Base-by-base conservation (phyloP, 1,284 basidiomycete species). In the Mycosarcoma maydis region DNA sequence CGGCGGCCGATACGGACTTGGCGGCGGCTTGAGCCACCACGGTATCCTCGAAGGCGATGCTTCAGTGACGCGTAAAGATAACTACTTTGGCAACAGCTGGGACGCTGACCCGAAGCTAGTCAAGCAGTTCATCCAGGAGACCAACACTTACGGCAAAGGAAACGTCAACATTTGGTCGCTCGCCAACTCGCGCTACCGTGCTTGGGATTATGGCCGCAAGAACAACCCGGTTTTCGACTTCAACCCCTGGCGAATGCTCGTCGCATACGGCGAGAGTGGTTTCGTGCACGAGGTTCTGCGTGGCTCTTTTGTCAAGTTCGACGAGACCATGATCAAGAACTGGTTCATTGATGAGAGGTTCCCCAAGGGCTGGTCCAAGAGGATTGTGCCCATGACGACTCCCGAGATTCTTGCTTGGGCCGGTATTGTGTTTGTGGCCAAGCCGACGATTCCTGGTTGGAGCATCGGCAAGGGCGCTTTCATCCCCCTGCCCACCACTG, bases 41-140 rank as follows among this genome's bases (percentile, higher is more conserved):
- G 55, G 55, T 6, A 55, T 59, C 27, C 34, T 58, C 27, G 64
- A 68, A 30, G 64, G 64, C 10, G 69, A 72, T 22, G 56, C 48
- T 3, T 67, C 62, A 3, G 51, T 72, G 0, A 72, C 69, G 0
- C 69, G 69, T 1, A 32, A 59, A 14, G 66, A 69, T 23, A 37
- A 62, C 46, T 69, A 65, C 55, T 61, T 40, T 22, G 65, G 65
- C 23, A 64, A 68, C 37, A 57, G 48, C 49, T 68, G 60, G 60
- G 49, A 56, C 13, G 60, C 49, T 2, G 44, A 53, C 14, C 57
- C 57, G 32, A 4, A 47, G 6, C 43, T 55, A 0, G 64, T 67
- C 9, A 33, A 19, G 3, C 30, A 47, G 30, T 68, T 58, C 24
- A 56, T 68, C 51, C 57, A 68, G 52, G 60, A 68, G 47, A 57